Percentiles rank a stretch among this genome's conserved stretches.
Evolutionary conservation across 2,329 filamentous ascomycete species (phyloP).

Genomic region (Raffaelea deltoideospora): DNA sequence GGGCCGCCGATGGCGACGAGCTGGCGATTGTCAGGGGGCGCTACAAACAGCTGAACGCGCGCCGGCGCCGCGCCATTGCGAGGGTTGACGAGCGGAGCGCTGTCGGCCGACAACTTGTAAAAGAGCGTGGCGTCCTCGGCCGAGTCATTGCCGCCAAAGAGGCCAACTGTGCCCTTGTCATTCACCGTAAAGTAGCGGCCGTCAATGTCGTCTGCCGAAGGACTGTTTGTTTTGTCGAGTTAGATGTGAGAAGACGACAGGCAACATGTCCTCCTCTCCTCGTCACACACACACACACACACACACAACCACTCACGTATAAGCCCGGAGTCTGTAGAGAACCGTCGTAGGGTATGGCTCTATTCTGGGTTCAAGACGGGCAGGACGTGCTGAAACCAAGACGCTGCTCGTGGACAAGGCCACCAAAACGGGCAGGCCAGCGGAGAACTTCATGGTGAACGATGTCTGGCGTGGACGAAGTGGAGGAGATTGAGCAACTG

Average conservation of each 20-base stretch:
- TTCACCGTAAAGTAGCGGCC: slow-evolving; percentile 16
- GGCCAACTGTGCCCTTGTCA: slow-evolving; percentile 16
- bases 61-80: too few relatives aligned
- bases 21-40: slow-evolving; percentile 20
- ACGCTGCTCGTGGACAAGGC: too few relatives aligned
- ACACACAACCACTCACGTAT: too few relatives aligned
- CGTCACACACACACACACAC: too few relatives aligned
- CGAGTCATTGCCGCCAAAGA: slow-evolving; percentile 11
- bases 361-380: too few relatives aligned
- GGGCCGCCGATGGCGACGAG: slow-evolving; percentile 20
- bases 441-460: slow-evolving; percentile 2
- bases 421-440: background rate
- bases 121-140: slow-evolving; percentile 12
- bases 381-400: too few relatives aligned
- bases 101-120: slow-evolving; percentile 14
- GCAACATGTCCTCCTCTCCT: too few relatives aligned
- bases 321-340: slow-evolving; percentile 6
- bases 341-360: too few relatives aligned
- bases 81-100: background rate
- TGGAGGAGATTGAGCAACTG: too few relatives aligned
- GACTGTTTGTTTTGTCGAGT: background rate
- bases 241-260: too few relatives aligned
- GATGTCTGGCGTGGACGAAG: background rate
- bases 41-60: slow-evolving; percentile 21
- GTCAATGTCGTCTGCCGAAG: slow-evolving; percentile 11